Percentiles rank a stretch among this genome's conserved stretches.
Conservation (phyloP, 1,139 yeast genomes). For the Geotrichum fermentans region DNA sequence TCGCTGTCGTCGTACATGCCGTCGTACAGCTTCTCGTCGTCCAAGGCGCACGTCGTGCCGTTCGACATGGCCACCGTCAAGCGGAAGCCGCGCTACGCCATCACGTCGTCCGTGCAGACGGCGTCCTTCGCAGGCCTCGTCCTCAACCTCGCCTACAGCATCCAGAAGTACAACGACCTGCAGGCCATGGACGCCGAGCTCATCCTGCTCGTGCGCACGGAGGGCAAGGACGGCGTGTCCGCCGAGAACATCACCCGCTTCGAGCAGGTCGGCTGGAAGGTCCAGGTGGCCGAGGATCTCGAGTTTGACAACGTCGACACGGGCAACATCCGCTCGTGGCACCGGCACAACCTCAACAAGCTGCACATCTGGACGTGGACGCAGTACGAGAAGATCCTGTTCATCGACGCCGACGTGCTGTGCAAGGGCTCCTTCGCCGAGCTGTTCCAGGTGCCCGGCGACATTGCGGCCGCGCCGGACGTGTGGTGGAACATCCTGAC, state of each 20-base stretch:
- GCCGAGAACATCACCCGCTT: constrained; percentile 26
- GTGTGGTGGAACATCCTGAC: constrained; percentile 28
- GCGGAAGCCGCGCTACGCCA: constrained; percentile 20
- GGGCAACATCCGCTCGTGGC: constrained; percentile 26
- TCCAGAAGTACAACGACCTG: constrained; percentile 27
- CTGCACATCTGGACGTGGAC: constrained; percentile 30
- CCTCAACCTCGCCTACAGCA: constrained; percentile 27
- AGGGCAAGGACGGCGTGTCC: constrained; percentile 29
- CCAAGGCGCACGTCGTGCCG: constrained; percentile 4
- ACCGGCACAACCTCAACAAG: constrained; percentile 28
- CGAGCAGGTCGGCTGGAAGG: constrained; percentile 28
- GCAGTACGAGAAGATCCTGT: constrained; percentile 28
- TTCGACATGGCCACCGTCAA: constrained; percentile 7
- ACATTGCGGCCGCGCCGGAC: constrained; percentile 28
- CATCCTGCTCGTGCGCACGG: constrained; percentile 27
- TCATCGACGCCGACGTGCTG: constrained; percentile 30
- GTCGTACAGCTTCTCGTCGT: neutral
- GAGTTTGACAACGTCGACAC: constrained; percentile 28
- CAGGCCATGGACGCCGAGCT: constrained; percentile 28
- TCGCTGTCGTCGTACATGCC: constrained; percentile 6
- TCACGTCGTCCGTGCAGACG: constrained; percentile 28
- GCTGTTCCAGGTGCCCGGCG: constrained; percentile 27
- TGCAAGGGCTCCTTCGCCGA: constrained; percentile 28
- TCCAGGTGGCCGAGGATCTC: constrained; percentile 25
- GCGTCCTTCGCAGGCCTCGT: constrained; percentile 26